phyloP scores from a whole-genome alignment of 2,329 filamentous ascomycete genomes.

The Neopestalotiopsis clavispora region DNA sequence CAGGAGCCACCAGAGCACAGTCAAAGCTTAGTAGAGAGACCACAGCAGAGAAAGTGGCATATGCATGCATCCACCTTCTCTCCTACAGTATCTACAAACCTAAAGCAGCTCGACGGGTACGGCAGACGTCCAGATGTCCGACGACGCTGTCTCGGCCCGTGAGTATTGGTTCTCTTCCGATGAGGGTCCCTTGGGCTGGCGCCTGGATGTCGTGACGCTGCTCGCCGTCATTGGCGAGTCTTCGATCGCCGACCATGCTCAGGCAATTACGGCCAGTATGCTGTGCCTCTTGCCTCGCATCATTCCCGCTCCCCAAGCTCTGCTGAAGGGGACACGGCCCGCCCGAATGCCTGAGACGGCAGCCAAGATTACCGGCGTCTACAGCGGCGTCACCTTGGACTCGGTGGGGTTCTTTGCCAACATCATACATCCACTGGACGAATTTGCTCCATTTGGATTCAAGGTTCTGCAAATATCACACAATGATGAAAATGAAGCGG shows the following conservation, averaged over 20 bases:
- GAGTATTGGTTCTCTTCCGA: slow-evolving; percentile 37
- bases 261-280: slow-evolving; percentile 62
- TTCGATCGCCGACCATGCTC: slow-evolving; percentile 61
- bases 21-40: background rate
- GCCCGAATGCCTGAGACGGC: slow-evolving; percentile 58
- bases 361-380: slow-evolving; percentile 62
- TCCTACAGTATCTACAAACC: background rate
- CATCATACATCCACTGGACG: slow-evolving; percentile 61
- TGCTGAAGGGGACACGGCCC: slow-evolving; percentile 61
- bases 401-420: slow-evolving; percentile 67
- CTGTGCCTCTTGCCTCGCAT: slow-evolving; percentile 64
- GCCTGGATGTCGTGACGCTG: slow-evolving; percentile 65
- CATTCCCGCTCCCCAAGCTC: slow-evolving; percentile 65
- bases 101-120: background rate
- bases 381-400: slow-evolving; percentile 58
- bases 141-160: slow-evolving; percentile 18
- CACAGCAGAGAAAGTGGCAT: background rate
- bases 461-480: slow-evolving; percentile 55
- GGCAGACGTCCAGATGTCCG: slow-evolving; percentile 24
- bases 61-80: background rate
- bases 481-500: slow-evolving; percentile 34
- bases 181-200: slow-evolving; percentile 50
- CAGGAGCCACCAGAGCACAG: background rate
- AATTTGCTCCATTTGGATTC: slow-evolving; percentile 52
- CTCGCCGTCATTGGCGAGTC: slow-evolving; percentile 67